Percentiles rank a stretch among this genome's conserved stretches.
phyloP scores from a whole-genome alignment of 2,329 filamentous ascomycete species.

The Lasiodiplodia theobromae region DNA sequence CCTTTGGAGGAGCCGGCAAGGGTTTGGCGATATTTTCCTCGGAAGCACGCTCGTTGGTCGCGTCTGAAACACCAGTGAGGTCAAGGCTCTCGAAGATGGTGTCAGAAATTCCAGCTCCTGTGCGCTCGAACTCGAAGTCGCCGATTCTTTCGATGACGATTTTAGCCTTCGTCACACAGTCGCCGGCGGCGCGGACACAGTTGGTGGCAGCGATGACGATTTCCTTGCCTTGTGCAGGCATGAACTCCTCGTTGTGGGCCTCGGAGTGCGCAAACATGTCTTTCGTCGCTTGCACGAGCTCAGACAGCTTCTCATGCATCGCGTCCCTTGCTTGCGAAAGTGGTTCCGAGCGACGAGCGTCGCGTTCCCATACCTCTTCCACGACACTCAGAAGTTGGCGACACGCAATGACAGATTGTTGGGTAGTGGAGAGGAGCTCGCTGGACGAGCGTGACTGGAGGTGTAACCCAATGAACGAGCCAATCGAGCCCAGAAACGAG shows the following conservation, averaged over 20 bases:
- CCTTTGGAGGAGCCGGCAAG: conserved; percentile 44
- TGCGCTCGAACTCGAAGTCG: conserved; percentile 80
- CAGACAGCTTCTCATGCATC: conserved; percentile 81
- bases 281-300: conserved; percentile 80
- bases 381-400: conserved; percentile 80
- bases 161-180: conserved; percentile 88
- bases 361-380: conserved; percentile 81
- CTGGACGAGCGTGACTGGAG: conserved; percentile 89
- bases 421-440: conserved; percentile 81
- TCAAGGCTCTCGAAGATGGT: conserved; percentile 44
- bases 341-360: conserved; percentile 69
- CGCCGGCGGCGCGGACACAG: conserved; percentile 88
- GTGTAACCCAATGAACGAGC: conserved; percentile 92
- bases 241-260: conserved; percentile 75
- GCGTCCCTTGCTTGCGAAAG: conserved; percentile 73
- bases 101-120: conserved; percentile 53
- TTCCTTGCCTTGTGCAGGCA: conserved; percentile 78
- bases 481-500: conserved; percentile 86
- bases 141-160: conserved; percentile 86
- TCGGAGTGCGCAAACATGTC: conserved; percentile 76
- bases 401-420: conserved; percentile 83
- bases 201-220: conserved; percentile 81
- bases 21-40: conserved; percentile 45
- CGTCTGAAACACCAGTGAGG: conserved; percentile 14
- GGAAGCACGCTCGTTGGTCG: conserved; percentile 21